Conservation (phyloP, 2,329 filamentous ascomycete genomes). For the Amauroascus verrucosus region DNA sequence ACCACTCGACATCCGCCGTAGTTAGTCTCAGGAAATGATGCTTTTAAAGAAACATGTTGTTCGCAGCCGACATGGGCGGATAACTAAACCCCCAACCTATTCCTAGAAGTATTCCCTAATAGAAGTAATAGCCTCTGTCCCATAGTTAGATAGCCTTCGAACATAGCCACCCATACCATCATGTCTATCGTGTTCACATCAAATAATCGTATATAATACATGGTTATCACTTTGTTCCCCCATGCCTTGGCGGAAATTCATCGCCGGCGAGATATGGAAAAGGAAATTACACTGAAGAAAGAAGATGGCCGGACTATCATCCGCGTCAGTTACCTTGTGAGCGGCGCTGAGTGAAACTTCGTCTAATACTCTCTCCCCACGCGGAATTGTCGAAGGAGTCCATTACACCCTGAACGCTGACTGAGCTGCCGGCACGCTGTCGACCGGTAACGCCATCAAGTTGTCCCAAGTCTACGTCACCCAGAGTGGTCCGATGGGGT, state of each 20-base stretch:
- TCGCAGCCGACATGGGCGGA: neutral
- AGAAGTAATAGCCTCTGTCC: neutral
- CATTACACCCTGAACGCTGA: conserved; percentile 67
- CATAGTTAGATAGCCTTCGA: neutral
- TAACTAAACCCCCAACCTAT: neutral
- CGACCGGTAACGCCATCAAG: conserved; percentile 11
- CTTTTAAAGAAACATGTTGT: neutral
- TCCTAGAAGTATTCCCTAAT: neutral
- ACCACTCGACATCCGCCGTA: no score
- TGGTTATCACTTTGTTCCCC: conserved; percentile 3
- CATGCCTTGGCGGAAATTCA: neutral
- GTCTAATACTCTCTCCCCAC: conserved; percentile 85
- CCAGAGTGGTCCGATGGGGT: conserved; percentile 20
- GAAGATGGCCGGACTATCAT: neutral
- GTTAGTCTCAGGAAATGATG: no score
- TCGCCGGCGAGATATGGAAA: neutral
- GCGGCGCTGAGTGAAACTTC: conserved; percentile 65
- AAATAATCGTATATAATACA: conserved; percentile 13
- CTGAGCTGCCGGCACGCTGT: conserved; percentile 42
- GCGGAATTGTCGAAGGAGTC: conserved; percentile 79
- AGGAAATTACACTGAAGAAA: neutral
- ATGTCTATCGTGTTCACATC: conserved; percentile 14
- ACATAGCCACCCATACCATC: neutral
- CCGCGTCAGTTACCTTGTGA: conserved; percentile 19
- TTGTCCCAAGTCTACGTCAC: conserved; percentile 13